A percentile compares a stretch with the other conserved stretches of the same genome.
phyloP scores from a whole-genome alignment of 1,139 yeast genomes.

The Sugiyamaella neomexicana region DNA sequence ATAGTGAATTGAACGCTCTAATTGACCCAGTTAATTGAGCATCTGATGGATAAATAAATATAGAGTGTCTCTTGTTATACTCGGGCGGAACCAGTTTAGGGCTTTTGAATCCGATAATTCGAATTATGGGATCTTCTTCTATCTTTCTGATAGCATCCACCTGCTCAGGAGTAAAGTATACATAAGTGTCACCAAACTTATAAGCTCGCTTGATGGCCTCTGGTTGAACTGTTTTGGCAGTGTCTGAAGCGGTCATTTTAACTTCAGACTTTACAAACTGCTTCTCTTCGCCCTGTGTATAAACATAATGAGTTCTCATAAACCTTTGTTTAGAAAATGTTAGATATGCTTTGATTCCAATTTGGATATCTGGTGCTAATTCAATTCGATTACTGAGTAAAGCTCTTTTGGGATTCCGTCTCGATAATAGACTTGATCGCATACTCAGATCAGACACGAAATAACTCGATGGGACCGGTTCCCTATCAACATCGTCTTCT shows the following conservation, averaged over 20 bases:
- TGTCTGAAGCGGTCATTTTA: conserved; percentile 41
- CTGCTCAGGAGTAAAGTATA: conserved; percentile 45
- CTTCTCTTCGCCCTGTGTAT: conserved; percentile 53
- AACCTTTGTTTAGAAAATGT: conserved; percentile 57
- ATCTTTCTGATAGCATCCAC: conserved; percentile 41
- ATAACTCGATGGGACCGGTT: conserved; percentile 42
- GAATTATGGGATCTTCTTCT: conserved; percentile 47
- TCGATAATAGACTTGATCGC: conserved; percentile 51
- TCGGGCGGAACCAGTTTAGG: conserved; percentile 34
- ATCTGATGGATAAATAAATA: conserved; percentile 61
- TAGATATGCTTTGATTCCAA: conserved; percentile 72
- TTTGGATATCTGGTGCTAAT: conserved; percentile 51
- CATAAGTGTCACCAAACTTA: conserved; percentile 48
- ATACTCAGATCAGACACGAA: conserved; percentile 52
- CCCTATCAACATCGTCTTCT: conserved; percentile 30
- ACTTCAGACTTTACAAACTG: conserved; percentile 56
- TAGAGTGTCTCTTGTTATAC: conserved; percentile 55
- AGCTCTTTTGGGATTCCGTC: conserved; percentile 62
- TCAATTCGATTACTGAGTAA: conserved; percentile 62
- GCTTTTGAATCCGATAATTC: conserved; percentile 69
- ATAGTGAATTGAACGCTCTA: conserved; percentile 66
- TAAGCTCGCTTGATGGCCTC: conserved; percentile 43
- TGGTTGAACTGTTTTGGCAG: conserved; percentile 48
- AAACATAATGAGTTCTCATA: conserved; percentile 48
- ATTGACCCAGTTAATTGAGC: conserved; percentile 62